Base-by-base conservation (phyloP, 202 grass and related monocot species). In the Alloteropsis angusta region DNA sequence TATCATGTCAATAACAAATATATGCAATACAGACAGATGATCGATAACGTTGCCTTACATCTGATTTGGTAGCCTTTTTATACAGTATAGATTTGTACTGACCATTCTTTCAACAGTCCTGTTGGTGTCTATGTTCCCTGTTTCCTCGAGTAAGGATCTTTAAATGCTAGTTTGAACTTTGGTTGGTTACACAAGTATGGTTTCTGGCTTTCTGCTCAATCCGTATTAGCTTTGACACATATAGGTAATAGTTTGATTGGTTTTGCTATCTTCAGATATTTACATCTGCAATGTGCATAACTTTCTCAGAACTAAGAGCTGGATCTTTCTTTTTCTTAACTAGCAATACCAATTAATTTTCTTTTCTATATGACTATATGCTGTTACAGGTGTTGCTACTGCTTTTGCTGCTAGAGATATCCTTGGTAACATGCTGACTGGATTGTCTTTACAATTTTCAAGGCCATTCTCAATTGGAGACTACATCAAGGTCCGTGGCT, bases 391-490 rank as follows among this genome's bases (percentile, higher is more conserved):
- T 86, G 82, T 92, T 68, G 92, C 87, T 43, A 89, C 87, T 78
- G 89, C 92, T 79, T 96, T 96, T 68, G 89, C 92, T 80, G 89
- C 89, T 80, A 96, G 92, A 89, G 92, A 92, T 85, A 74, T 96
- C 68, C 71, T 96, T 82, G 92, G 92, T 69, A 96, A 96, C 47
- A 73, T 92, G 41, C 55, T 96, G 34, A 92, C 82, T 70, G 92
- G 89, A 7, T 75, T 96, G 35, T 87, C 87, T 44, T 80, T 96
- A 58, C 92, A 89, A 83, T 87, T 92, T 80, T 91, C 84, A 71
- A 85, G 74, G 77, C 89, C 84, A 25, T 89, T 96, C 71, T 81
- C 79, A 66, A 80, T 96, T 60, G 87, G 84, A 44, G 89, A 96
- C 43, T 83, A 92, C 67, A 96, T 96, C 58, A 96, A 92, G 71